phyloP scores from a whole-genome alignment of 2,329 filamentous ascomycete genomes.

The Diaporthe sp. region DNA sequence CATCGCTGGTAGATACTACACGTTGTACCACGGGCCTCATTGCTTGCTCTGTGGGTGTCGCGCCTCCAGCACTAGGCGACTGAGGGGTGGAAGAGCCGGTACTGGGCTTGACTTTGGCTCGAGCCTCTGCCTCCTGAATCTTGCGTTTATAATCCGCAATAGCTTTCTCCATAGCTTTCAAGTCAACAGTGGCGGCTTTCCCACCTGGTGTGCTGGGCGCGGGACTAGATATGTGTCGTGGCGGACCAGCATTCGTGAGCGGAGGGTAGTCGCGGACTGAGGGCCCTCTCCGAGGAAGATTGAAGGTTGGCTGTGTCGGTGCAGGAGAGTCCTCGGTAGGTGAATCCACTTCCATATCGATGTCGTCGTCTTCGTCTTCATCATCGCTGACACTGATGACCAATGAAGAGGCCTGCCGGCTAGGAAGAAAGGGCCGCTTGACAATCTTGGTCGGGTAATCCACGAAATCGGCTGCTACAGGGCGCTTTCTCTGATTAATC shows the following conservation, averaged over 20 bases:
- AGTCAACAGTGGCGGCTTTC: conserved; percentile 35
- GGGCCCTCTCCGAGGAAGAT: conserved; percentile 51
- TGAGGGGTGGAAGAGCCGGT: conserved; percentile 47
- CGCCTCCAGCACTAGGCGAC: conserved; percentile 46
- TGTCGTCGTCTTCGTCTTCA: conserved; percentile 74
- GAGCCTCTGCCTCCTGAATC: conserved; percentile 71
- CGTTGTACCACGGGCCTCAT: conserved; percentile 41
- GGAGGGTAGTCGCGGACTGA: conserved; percentile 62
- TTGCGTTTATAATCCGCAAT: conserved; percentile 73
- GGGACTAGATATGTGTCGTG: conserved; percentile 58
- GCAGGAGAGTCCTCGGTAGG: conserved; percentile 58
- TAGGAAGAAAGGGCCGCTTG: conserved; percentile 76
- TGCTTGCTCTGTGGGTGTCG: conserved; percentile 49
- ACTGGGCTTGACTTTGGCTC: conserved; percentile 60
- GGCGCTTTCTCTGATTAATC: conserved; percentile 55
- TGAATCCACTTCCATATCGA: conserved; percentile 77
- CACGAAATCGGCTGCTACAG: conserved; percentile 79
- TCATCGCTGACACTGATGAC: conserved; percentile 89
- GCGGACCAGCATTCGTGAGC: conserved; percentile 54
- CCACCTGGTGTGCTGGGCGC: conserved; percentile 45
- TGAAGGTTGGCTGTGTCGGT: conserved; percentile 50
- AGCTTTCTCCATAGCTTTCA: conserved; percentile 63
- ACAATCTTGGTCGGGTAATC: conserved; percentile 60
- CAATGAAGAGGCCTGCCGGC: conserved; percentile 72
- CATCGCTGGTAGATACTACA: conserved; percentile 43